phyloP scores from a whole-genome alignment of 805 yeast genomes.

The Jamesozyma rosinii region DNA sequence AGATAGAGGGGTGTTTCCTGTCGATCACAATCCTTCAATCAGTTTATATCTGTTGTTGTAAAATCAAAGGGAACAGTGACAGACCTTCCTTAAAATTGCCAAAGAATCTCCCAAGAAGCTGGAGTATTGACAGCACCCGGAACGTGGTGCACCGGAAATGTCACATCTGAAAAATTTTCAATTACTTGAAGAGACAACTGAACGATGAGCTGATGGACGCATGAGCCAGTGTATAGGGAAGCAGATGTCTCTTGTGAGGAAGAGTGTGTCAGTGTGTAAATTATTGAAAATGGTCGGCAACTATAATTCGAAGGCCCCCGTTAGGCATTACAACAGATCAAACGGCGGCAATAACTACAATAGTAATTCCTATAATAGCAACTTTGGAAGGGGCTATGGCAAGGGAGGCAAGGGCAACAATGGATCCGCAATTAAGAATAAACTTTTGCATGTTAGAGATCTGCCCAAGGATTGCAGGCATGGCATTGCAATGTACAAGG shows the following conservation, averaged over 20 bases:
- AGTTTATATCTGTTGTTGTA: no score
- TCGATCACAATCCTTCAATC: no score
- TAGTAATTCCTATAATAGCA: not conserved
- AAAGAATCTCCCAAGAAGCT: no score
- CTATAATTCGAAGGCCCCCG: conserved; percentile 3
- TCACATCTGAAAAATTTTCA: not conserved
- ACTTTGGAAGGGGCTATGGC: not conserved
- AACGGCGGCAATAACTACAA: not conserved
- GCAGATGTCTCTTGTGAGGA: no score
- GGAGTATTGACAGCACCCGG: no score
- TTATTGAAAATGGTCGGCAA: conserved; percentile 1
- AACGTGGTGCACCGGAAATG: not conserved
- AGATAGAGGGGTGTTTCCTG: no score
- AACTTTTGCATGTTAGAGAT: conserved; percentile 7
- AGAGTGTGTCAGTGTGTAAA: not conserved
- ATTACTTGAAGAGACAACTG: not conserved
- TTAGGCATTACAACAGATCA: not conserved
- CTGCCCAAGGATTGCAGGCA: conserved; percentile 6
- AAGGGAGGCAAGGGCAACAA: not conserved
- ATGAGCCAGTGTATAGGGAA: not conserved
- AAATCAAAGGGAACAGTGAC: no score
- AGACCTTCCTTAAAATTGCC: no score
- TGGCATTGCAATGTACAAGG: conserved; percentile 7
- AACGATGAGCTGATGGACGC: not conserved
- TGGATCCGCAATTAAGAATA: not conserved